Conservation (phyloP, 2,329 filamentous ascomycete species). For the Zymoseptoria brevis region DNA sequence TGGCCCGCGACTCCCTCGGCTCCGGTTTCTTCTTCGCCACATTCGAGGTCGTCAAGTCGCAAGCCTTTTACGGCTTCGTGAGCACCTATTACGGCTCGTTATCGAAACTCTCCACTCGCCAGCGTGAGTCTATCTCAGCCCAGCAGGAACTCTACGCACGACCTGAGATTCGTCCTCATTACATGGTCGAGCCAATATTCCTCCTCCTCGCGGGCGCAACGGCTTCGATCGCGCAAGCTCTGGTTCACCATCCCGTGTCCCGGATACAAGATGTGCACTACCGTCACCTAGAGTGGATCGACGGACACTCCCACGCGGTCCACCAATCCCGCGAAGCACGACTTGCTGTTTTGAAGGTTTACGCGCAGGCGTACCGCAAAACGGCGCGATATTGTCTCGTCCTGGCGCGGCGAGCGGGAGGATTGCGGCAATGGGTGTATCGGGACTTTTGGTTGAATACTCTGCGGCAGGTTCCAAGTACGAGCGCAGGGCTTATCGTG, state of each 20-base stretch:
- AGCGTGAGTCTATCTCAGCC: slow-evolving; percentile 25
- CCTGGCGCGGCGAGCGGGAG: slow-evolving; percentile 51
- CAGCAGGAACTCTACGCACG: slow-evolving; percentile 19
- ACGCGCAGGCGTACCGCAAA: slow-evolving; percentile 63
- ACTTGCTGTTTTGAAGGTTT: slow-evolving; percentile 52
- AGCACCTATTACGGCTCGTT: slow-evolving; percentile 57
- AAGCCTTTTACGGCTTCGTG: slow-evolving; percentile 64
- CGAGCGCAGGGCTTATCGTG: slow-evolving; percentile 67
- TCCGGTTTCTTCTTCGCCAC: slow-evolving; percentile 65
- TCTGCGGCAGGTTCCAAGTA: slow-evolving; percentile 66
- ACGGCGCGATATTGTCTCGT: slow-evolving; percentile 54
- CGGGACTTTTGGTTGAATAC: slow-evolving; percentile 65
- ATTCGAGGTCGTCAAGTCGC: slow-evolving; percentile 70
- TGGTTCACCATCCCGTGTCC: slow-evolving; percentile 62
- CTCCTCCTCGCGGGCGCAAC: slow-evolving; percentile 60
- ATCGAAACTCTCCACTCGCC: slow-evolving; percentile 27
- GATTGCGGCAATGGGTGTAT: slow-evolving; percentile 58
- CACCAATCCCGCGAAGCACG: slow-evolving; percentile 33
- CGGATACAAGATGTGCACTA: slow-evolving; percentile 67
- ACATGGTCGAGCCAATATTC: slow-evolving; percentile 65
- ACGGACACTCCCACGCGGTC: slow-evolving; percentile 41
- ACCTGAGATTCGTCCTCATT: slow-evolving; percentile 62
- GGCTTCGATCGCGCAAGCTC: slow-evolving; percentile 61
- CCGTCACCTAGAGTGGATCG: slow-evolving; percentile 63
- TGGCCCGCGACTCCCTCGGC: slow-evolving; percentile 62